Conservation (phyloP, 2,329 filamentous ascomycete species). For the Corniculantispora saksenae region DNA sequence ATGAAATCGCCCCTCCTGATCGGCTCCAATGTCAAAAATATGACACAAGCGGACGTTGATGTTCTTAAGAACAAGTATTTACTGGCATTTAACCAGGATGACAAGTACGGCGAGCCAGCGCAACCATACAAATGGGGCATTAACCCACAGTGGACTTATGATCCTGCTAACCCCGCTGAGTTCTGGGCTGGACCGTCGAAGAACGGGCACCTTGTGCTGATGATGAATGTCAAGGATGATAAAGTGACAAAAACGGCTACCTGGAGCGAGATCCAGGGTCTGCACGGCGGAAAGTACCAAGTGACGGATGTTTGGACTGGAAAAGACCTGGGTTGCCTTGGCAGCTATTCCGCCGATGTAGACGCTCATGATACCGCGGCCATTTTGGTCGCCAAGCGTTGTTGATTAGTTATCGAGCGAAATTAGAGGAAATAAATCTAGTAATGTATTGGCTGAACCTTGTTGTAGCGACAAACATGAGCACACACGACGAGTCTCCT, state of each 20-base stretch:
- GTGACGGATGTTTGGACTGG: conserved; percentile 50
- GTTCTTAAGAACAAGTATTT: conserved; percentile 45
- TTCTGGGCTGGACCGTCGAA: conserved; percentile 48
- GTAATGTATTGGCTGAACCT: too few species aligned
- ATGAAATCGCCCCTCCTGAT: conserved; percentile 54
- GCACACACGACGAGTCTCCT: too few species aligned
- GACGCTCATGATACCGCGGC: conserved; percentile 38
- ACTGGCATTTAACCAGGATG: conserved; percentile 49
- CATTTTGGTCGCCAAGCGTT: conserved; percentile 22
- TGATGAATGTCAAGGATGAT: conserved; percentile 45
- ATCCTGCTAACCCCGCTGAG: conserved; percentile 48
- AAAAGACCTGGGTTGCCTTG: conserved; percentile 38
- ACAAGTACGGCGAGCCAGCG: conserved; percentile 41
- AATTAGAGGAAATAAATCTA: too few species aligned
- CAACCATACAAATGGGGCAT: conserved; percentile 50
- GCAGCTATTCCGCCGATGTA: conserved; percentile 31
- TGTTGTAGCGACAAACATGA: too few species aligned
- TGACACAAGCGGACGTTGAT: conserved; percentile 37
- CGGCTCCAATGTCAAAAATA: conserved; percentile 41
- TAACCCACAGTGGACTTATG: conserved; percentile 51
- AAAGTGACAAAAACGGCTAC: conserved; percentile 37
- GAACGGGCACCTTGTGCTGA: conserved; percentile 46
- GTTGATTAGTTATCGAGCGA: not conserved
- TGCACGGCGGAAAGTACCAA: conserved; percentile 35
- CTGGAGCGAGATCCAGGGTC: conserved; percentile 46